phyloP scores from a whole-genome alignment of 2,329 filamentous ascomycete genomes.

The Plectosphaerella plurivora region DNA sequence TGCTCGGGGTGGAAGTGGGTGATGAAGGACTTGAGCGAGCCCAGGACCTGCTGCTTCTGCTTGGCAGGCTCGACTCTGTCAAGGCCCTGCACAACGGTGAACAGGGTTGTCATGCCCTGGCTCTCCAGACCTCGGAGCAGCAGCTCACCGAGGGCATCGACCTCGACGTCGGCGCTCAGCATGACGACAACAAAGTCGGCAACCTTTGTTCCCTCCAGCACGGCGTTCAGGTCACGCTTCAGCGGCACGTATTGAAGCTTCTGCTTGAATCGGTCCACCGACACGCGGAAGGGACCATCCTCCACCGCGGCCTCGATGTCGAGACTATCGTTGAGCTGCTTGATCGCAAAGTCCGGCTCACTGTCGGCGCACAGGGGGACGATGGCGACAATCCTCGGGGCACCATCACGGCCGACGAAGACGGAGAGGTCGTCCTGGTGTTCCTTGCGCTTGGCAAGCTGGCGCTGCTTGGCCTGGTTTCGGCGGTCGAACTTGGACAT shows the following conservation, averaged over 20 bases:
- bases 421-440: conserved; percentile 74
- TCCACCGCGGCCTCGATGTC: conserved; percentile 67
- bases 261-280: conserved; percentile 90
- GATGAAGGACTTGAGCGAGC: conserved; percentile 87
- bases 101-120: conserved; percentile 90
- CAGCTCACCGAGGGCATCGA: conserved; percentile 79
- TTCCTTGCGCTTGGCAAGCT: conserved; percentile 77
- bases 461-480: conserved; percentile 91
- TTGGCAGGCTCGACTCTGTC: conserved; percentile 77
- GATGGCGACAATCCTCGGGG: conserved; percentile 82
- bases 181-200: conserved; percentile 91
- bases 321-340: conserved; percentile 69
- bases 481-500: conserved; percentile 96
- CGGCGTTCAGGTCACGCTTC: conserved; percentile 67
- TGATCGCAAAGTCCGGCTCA: conserved; percentile 63
- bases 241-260: conserved; percentile 81
- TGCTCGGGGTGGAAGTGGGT: conserved; percentile 90
- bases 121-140: conserved; percentile 84
- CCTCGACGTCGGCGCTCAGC: conserved; percentile 76
- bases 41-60: conserved; percentile 68
- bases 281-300: conserved; percentile 57
- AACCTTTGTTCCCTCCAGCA: conserved; percentile 78
- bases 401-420: conserved; percentile 82
- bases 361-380: conserved; percentile 76
- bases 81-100: conserved; percentile 77